Conservation (phyloP, 306 rosid species). For the Mimosa pudica region DNA sequence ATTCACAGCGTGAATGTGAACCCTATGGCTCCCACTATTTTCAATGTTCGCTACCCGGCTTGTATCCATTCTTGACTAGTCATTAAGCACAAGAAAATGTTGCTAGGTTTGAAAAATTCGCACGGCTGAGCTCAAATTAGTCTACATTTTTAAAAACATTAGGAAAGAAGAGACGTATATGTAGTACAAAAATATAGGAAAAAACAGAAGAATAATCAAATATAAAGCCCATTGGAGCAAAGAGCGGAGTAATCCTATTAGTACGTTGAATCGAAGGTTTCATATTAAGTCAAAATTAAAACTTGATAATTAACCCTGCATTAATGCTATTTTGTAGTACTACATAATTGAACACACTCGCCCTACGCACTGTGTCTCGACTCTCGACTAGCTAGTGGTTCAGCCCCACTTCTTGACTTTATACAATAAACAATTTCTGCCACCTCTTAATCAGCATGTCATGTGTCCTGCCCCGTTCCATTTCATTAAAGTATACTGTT, state of each 20-base stretch:
- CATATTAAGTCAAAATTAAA: background rate
- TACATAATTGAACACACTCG: background rate
- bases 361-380: background rate
- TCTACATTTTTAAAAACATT: background rate
- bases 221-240: background rate
- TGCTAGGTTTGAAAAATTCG: background rate
- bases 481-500: background rate
- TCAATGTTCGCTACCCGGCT: conserved; percentile 44
- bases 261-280: background rate
- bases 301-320: background rate
- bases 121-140: background rate
- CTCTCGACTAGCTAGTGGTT: too few relatives aligned
- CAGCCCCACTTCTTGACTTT: background rate
- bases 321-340: background rate
- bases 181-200: background rate
- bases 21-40: conserved; percentile 91
- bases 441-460: background rate
- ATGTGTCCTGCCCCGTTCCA: background rate
- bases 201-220: background rate
- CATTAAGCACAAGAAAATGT: background rate
- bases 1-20: conserved; percentile 81
- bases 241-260: background rate
- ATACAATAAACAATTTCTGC: background rate
- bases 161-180: background rate
- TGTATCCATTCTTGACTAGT: background rate